Evolutionary conservation across 139 green algal genomes (phyloP).

Genomic region (Ettlia oleoabundans): DNA sequence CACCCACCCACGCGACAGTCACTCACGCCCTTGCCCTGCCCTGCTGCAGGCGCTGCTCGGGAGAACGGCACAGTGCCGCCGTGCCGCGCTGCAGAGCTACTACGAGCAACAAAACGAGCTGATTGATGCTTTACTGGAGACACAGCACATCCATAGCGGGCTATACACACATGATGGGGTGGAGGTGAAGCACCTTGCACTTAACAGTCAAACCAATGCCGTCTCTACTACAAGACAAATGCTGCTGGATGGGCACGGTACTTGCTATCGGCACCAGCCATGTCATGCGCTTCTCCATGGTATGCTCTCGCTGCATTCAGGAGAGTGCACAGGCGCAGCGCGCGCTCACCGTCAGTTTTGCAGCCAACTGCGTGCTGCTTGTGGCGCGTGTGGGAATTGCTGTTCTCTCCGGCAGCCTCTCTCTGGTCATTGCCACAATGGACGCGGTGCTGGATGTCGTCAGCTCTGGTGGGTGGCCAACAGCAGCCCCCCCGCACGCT

Average conservation of each 20-base stretch:
- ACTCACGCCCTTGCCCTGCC: background rate
- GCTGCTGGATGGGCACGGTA: too few species aligned
- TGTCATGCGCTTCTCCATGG: background rate
- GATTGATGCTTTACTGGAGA: slow-evolving; percentile 12
- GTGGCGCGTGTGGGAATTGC: slow-evolving; percentile 52
- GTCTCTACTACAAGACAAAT: too few species aligned
- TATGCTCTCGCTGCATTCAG: background rate
- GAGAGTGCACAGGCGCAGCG: slow-evolving; percentile 2
- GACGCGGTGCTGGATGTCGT: slow-evolving; percentile 70
- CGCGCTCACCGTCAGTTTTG: background rate
- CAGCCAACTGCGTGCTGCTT: slow-evolving; percentile 46
- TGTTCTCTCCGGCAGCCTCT: slow-evolving; percentile 45
- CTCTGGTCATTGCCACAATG: slow-evolving; percentile 62
- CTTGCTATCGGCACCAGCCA: too few species aligned
- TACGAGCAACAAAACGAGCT: slow-evolving; percentile 30
- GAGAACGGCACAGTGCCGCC: background rate
- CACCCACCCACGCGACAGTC: background rate
- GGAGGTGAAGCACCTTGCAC: background rate
- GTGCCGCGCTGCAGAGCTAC: background rate
- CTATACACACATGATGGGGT: slow-evolving; percentile 1
- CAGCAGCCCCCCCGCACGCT: too few species aligned
- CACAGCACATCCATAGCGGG: slow-evolving; percentile 12
- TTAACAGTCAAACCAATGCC: too few species aligned
- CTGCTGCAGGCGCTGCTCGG: background rate
- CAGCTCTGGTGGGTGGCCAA: slow-evolving; percentile 22